These are phyloP conservation scores for Sindora glabra DNA, from an alignment of 306 rosid species.

Conservation along the genomic window DNA sequence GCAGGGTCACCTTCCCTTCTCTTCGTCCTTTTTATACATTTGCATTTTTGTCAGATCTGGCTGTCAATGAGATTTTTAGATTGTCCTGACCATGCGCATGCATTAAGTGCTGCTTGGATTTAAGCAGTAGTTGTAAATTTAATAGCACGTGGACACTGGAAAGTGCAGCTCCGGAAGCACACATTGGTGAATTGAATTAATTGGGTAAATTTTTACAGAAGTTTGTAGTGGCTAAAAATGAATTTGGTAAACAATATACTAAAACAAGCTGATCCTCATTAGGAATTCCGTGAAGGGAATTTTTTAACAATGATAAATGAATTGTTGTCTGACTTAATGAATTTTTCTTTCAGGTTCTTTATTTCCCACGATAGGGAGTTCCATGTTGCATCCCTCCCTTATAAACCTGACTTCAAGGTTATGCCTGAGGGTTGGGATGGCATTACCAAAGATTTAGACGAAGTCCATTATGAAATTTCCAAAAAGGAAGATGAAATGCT, in stretches of 20 bases:
- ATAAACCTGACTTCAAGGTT: conserved; percentile 91
- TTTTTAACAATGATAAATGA: background rate
- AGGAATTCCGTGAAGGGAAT: background rate
- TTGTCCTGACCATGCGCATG: too few relatives aligned
- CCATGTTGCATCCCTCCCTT: conserved; percentile 90
- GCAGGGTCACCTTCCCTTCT: too few relatives aligned
- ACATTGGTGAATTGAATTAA: background rate
- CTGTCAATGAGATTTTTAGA: too few relatives aligned
- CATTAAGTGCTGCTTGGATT: too few relatives aligned
- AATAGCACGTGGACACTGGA: too few relatives aligned
- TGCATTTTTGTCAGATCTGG: too few relatives aligned
- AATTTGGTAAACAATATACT: background rate
- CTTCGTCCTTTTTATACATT: too few relatives aligned
- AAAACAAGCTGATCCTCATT: background rate
- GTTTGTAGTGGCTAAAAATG: background rate
- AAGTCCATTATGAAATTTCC: conserved; percentile 91
- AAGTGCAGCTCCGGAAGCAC: too few relatives aligned
- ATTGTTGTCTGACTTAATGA: background rate
- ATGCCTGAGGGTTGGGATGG: conserved; percentile 99
- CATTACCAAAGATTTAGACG: conserved; percentile 77
- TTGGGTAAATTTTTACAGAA: background rate
- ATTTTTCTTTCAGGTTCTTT: conserved; percentile 57
- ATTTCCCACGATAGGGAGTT: conserved; percentile 85
- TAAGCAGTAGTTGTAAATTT: too few relatives aligned
- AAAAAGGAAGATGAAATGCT: conserved; percentile 82